These are phyloP conservation scores for Tuber microsphaerosporum DNA, from an alignment of 495 filamentous ascomycete genomes.

Conservation along the genomic window DNA sequence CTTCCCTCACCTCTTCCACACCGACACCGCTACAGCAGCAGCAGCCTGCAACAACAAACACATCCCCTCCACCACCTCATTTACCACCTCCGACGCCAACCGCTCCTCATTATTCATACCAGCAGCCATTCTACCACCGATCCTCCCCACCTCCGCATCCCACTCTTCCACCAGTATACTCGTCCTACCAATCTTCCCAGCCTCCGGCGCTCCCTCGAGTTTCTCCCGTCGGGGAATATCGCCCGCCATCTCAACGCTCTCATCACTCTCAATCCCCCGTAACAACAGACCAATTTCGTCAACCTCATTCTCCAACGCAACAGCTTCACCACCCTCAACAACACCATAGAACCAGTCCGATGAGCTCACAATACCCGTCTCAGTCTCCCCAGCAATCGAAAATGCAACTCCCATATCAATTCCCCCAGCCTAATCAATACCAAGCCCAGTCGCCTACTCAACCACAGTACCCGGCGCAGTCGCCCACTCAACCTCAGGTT, in stretches of 20 bases:
- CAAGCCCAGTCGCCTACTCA: slow-evolving; percentile 22
- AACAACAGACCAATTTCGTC: slow-evolving; percentile 25
- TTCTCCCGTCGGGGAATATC: slow-evolving; percentile 22
- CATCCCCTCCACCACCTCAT: slow-evolving; percentile 12
- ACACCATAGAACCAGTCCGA: slow-evolving; percentile 18
- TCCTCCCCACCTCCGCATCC: slow-evolving; percentile 14
- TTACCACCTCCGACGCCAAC: slow-evolving; percentile 12
- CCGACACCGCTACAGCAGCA: slow-evolving; percentile 15
- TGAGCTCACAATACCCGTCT: slow-evolving; percentile 28
- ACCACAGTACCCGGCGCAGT: slow-evolving; percentile 17
- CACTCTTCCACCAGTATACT: slow-evolving; percentile 23
- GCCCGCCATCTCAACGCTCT: slow-evolving; percentile 22
- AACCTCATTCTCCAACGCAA: slow-evolving; percentile 19
- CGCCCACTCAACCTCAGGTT: slow-evolving; percentile 11
- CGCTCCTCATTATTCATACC: slow-evolving; percentile 17
- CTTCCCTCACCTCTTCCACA: slow-evolving; percentile 24
- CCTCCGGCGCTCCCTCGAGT: slow-evolving; percentile 14
- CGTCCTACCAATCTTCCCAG: slow-evolving; percentile 24
- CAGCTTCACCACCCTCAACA: slow-evolving; percentile 25
- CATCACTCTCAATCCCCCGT: slow-evolving; percentile 27
- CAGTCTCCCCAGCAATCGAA: slow-evolving; percentile 27
- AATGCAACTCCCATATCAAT: slow-evolving; percentile 27
- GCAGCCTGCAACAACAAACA: slow-evolving; percentile 14
- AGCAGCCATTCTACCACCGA: slow-evolving; percentile 16
- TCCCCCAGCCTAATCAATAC: slow-evolving; percentile 19